phyloP scores from a whole-genome alignment of 768 basidiomycete genomes.

The Pisolithus tinctorius region DNA sequence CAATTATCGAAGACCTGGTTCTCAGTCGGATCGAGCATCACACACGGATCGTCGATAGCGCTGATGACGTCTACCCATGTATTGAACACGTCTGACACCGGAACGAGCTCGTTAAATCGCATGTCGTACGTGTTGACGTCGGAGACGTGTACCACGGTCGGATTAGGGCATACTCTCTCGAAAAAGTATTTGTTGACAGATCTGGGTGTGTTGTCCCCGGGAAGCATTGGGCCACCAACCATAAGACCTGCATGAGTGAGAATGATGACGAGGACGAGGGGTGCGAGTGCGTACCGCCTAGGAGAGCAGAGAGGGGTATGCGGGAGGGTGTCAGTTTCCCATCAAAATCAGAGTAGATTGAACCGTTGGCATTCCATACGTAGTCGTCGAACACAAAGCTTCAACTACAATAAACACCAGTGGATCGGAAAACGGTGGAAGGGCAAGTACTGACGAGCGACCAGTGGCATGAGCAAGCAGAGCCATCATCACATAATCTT shows the following conservation, averaged over 20 bases:
- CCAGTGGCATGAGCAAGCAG: constrained; percentile 29
- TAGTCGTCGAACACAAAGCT: constrained; percentile 41
- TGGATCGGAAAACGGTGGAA: constrained; percentile 1
- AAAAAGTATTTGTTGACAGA: constrained; percentile 34
- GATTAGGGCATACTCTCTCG: constrained; percentile 34
- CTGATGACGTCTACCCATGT: constrained; percentile 32
- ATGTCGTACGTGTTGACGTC: constrained; percentile 24
- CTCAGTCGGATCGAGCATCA: constrained; percentile 25
- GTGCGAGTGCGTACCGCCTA: constrained; percentile 26
- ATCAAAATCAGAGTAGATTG: constrained; percentile 31
- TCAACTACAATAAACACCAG: background rate
- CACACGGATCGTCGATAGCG: constrained; percentile 32
- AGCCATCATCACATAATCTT: constrained; percentile 31
- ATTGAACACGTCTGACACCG: constrained; percentile 27
- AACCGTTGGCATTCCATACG: constrained; percentile 31
- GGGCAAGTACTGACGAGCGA: constrained; percentile 25
- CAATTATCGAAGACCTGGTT: constrained; percentile 29
- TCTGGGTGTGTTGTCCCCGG: constrained; percentile 25
- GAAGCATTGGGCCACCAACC: constrained; percentile 34
- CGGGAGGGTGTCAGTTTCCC: constrained; percentile 33
- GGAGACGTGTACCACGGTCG: constrained; percentile 25
- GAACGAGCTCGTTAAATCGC: constrained; percentile 18
- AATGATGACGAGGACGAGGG: background rate
- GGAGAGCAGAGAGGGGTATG: constrained; percentile 34
- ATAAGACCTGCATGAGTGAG: constrained; percentile 28